Conservation (phyloP, 306 rosid genomes). For the Cucumis hystrix region DNA sequence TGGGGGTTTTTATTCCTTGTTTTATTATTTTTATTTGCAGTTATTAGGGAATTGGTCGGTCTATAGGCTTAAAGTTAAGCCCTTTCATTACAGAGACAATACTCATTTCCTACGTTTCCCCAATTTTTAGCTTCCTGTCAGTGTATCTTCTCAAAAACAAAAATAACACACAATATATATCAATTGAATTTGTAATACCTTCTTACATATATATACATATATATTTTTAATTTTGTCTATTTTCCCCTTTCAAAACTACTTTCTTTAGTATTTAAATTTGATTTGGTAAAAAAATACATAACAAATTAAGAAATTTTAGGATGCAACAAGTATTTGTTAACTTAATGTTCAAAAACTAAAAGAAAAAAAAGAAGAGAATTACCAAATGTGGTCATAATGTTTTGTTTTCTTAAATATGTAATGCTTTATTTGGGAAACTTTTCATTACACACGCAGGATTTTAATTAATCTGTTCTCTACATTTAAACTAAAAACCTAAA, state of each 20-base stretch:
- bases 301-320: too few relatives aligned
- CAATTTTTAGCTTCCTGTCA: neutral
- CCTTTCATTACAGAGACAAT: slow-evolving; percentile 10
- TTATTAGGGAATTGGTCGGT: slow-evolving; percentile 73
- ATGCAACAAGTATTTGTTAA: too few relatives aligned
- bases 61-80: slow-evolving; percentile 32
- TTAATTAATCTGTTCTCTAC: neutral
- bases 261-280: too few relatives aligned
- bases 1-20: neutral
- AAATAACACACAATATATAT: neutral
- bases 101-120: slow-evolving; percentile 12
- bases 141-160: neutral
- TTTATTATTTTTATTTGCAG: slow-evolving; percentile 28
- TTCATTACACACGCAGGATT: neutral
- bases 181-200: neutral
- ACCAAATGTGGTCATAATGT: too few relatives aligned
- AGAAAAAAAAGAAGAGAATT: too few relatives aligned
- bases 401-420: too few relatives aligned
- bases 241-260: too few relatives aligned
- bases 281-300: too few relatives aligned
- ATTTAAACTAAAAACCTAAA: neutral
- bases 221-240: too few relatives aligned
- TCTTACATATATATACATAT: too few relatives aligned
- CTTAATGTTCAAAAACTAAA: too few relatives aligned
- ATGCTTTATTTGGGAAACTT: neutral